Evolutionary conservation across 1,284 basidiomycete genomes (phyloP).

Genomic region (Boletus subluridellus): DNA sequence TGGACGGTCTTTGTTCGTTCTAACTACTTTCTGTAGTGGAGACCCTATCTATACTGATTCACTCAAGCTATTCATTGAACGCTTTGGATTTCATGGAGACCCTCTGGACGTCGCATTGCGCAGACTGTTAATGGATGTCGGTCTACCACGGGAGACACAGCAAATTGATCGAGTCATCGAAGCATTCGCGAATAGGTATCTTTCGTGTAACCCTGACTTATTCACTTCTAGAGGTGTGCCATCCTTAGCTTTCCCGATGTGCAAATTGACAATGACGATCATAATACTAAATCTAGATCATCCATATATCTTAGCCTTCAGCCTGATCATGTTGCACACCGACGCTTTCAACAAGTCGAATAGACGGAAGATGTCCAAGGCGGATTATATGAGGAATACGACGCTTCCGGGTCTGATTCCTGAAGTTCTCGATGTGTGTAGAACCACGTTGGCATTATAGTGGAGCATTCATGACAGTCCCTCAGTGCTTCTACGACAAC

Average conservation of each 20-base stretch:
- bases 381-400: conserved; percentile 91
- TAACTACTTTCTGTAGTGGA: conserved; percentile 44
- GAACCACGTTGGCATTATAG: conserved; percentile 8
- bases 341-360: conserved; percentile 98
- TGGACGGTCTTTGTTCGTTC: neutral
- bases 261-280: neutral
- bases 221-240: conserved; percentile 72
- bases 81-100: conserved; percentile 78
- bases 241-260: neutral
- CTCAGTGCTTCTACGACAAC: conserved; percentile 93
- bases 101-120: conserved; percentile 93
- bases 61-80: conserved; percentile 68
- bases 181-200: conserved; percentile 86
- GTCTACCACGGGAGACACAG: conserved; percentile 92
- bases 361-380: conserved; percentile 95
- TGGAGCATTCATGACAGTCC: conserved; percentile 1
- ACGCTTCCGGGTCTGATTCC: conserved; percentile 79
- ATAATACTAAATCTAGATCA: conserved; percentile 58
- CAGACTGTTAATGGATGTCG: conserved; percentile 86
- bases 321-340: conserved; percentile 98
- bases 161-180: conserved; percentile 98
- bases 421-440: conserved; percentile 78
- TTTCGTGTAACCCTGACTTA: conserved; percentile 78
- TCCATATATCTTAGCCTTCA: conserved; percentile 95
- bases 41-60: conserved; percentile 73